Conservation (phyloP, 768 basidiomycete species). For the Termitomyces sp. region DNA sequence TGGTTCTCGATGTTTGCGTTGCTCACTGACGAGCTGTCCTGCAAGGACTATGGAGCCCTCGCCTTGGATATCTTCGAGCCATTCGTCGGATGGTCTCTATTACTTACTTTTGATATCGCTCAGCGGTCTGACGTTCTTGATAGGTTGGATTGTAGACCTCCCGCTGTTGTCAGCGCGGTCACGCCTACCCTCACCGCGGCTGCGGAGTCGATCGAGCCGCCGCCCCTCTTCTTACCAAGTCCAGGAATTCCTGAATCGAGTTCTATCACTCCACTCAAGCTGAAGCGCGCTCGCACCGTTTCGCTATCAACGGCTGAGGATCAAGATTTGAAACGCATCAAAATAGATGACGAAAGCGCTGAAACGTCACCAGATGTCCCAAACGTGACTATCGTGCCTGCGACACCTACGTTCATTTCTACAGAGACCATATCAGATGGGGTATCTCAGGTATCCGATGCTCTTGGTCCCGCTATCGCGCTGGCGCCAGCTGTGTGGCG, state of each 20-base stretch:
- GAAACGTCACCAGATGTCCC: neutral
- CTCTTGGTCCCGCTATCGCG: neutral
- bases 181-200: neutral
- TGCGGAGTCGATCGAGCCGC: neutral
- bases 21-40: neutral
- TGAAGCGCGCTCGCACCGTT: neutral
- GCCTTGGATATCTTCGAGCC: neutral
- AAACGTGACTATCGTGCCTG: too few relatives aligned
- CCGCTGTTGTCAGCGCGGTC: too few relatives aligned
- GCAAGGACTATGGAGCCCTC: neutral
- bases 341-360: neutral
- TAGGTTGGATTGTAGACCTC: slow-evolving; percentile 1
- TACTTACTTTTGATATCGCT: too few relatives aligned
- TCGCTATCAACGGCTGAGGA: neutral
- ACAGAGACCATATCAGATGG: too few relatives aligned
- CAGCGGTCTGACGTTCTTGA: neutral
- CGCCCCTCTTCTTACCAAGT: slow-evolving; percentile 1
- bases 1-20: slow-evolving; percentile 6
- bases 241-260: neutral
- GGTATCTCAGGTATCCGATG: too few relatives aligned
- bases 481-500: slow-evolving; percentile 1
- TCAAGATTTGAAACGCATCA: neutral
- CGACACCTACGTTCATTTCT: too few relatives aligned
- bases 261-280: neutral
- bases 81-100: neutral